Evolutionary conservation across 2,329 filamentous ascomycete genomes (phyloP), one percentile per base, ranked within the genome.

Genomic region (Lasiodiplodia gonubiensis): DNA sequence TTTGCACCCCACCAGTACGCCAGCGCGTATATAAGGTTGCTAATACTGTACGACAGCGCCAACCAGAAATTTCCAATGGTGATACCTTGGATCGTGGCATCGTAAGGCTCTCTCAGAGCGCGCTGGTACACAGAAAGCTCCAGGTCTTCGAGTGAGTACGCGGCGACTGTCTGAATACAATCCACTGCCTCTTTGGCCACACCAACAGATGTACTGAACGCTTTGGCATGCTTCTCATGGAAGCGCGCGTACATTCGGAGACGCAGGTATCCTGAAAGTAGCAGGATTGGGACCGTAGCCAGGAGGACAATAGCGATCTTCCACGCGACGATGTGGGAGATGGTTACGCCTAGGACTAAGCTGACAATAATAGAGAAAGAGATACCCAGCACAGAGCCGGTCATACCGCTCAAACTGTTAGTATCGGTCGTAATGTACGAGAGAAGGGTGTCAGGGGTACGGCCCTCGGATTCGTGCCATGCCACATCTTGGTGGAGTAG

Each of bases 261-360:
- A 4, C 93, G 88, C 79, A 93, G 89, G 82, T 93, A 95, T 18
- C 93, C 92, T 74, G 92, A 95, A 4, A 82, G 89, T 2, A 96
- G 82, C 14, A 96, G 84, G 33, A 96, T 78, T 0, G 93, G 93
- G 21, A 97, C 89, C 0, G 89, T 90, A 2, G 92, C 84, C 65
- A 91, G 91, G 72, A 92, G 94, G 27, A 97, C 92, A 0, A 97
- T 85, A 8, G 92, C 90, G 25, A 97, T 83, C 78, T 96, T 96
- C 93, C 93, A 97, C 2, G 91, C 92, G 66, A 96, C 49, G 33
- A 64, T 42, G 49, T 64, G 61, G 21, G 89, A 68, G 35, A 64
- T 42, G 49, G 49, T 64, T 4, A 64, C 35, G 5, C 49, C 49
- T 11, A 54, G 7, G 10, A 64, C 16, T 16, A 90, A 84, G 74